These are phyloP conservation scores for Scenedesmus sp. DNA, from an alignment of 163 green algal genomes.

Conservation along the genomic window DNA sequence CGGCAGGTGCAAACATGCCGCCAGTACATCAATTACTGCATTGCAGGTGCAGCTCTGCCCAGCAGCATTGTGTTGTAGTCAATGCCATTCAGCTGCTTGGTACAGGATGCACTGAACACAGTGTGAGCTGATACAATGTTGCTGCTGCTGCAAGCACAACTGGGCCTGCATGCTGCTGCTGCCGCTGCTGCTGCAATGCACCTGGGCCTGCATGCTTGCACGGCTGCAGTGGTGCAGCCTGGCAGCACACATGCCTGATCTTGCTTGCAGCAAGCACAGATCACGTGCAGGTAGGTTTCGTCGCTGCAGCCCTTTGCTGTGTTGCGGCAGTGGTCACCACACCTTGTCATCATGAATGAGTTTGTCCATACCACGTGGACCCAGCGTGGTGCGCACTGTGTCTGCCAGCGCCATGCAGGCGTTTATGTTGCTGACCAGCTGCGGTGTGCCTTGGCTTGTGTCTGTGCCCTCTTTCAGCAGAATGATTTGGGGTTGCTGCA, in stretches of 20 bases:
- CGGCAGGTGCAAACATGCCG: no score
- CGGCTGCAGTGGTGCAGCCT: no score
- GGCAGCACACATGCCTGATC: no score
- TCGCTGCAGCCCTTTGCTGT: background rate
- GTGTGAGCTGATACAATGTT: background rate
- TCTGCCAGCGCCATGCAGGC: conserved; percentile 97
- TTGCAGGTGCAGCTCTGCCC: no score
- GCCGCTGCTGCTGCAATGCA: no score
- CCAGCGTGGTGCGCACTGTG: conserved; percentile 94
- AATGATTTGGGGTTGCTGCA: conserved; percentile 91
- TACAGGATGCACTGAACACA: background rate
- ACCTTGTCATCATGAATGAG: conserved; percentile 93
- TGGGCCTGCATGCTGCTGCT: background rate
- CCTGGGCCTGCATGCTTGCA: no score
- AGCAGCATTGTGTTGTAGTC: background rate
- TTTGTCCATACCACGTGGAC: conserved; percentile 99
- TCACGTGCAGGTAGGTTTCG: background rate
- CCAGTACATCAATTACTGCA: no score
- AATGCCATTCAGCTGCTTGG: background rate
- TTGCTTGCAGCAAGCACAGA: background rate
- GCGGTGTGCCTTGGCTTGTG: conserved; percentile 96
- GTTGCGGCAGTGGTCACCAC: background rate
- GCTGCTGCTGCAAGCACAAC: background rate
- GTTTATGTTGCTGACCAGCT: conserved; percentile 99
- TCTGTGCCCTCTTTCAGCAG: conserved; percentile 99